Base-by-base conservation (phyloP, 805 yeast genomes). In the Saturnispora saitoi region DNA sequence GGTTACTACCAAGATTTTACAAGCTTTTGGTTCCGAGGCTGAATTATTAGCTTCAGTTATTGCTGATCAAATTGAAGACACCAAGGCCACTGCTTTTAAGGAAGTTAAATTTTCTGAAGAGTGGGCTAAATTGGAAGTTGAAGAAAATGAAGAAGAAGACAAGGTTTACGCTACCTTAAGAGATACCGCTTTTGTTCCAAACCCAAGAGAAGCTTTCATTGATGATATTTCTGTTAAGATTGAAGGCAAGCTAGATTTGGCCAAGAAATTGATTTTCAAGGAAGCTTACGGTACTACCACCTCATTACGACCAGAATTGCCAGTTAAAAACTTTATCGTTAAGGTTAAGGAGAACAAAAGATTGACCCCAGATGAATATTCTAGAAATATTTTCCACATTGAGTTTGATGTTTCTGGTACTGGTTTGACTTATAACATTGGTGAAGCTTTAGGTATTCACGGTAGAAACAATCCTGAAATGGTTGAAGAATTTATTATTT, bases 371-470 rank as follows among this genome's bases (percentile, higher is more conserved):
- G 61, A 59, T 32, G 90, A 86, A 59, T 91, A 91, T 68, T 87
- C 86, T 53, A 86, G 98, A 71, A 86, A 91, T 69, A 90, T 91
- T 59, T 91, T 91, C 87, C 96, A 91, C 63, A 84, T 91, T 57
- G 98, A 91, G 70, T 88, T 91, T 57, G 98, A 91, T 64, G 78
- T 83, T 62, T 68, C 89, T 42, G 95, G 95, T 47, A 89, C 97
- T 32, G 96, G 95, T 24, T 73, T 91, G 62, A 86, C 80, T 44
- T 91, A 91, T 64, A 93, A 83, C 54, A 88, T 91, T 62, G 98
- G 98, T 64, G 98, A 91, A 73, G 96, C 98, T 19, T 77, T 91
- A 52, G 98, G 98, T 61, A 78, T 91, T 51, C 97, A 91, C 60
- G 96, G 95, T 43, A 81, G 91, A 62, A 91, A 91, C 70, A 76